Base-by-base conservation (phyloP, 2,329 filamentous ascomycete genomes). In the Aspergillus viridinutans region DNA sequence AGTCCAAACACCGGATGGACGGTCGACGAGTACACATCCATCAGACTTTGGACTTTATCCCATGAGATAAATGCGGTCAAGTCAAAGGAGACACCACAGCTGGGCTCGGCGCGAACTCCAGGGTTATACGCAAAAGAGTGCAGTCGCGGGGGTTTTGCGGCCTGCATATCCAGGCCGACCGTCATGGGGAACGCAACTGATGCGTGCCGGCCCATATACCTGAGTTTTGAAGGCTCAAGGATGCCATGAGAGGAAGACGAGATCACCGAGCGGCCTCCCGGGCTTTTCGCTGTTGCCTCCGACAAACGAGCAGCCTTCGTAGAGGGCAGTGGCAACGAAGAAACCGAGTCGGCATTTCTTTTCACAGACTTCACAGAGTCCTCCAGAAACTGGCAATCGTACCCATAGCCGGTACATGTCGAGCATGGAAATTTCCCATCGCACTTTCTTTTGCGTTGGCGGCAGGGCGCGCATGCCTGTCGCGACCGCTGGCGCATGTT, bases 111-210 rank as follows among this genome's bases (percentile, higher is more conserved):
- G 25, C 73, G 62, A 21, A 67, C 62, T 0, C 71, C 71, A 9
- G 66, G 53, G 54, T 75, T 72, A 58, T 71, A 75, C 14, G 64
- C 73, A 59, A 72, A 76, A 1, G 71, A 72, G 54, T 75, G 73
- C 17, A 75, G 56, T 23, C 70, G 64, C 5, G 71, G 72, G n/a
- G 70, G 70, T 9, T 68, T 68, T 1, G 62, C 48, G 8, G 72
- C 64, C 49, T 70, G 67, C 40, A 76, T 52, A 42, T 68, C 64
- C 25, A 70, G 50, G 17, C 70, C 72, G 14, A 75, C 61, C 50
- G 58, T 66, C 28, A 66, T 63, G 1, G 73, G 69, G 43, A 73
- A 72, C 6, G 70, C 71, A 49, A 72, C 64, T 2, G 69, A 66
- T 21, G 69, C 71, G 38, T 71, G 64, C 9, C 63, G 63, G 4